These are phyloP conservation scores for Rhizopogon vesiculosus DNA, from an alignment of 768 basidiomycete genomes.

Conservation along the genomic window DNA sequence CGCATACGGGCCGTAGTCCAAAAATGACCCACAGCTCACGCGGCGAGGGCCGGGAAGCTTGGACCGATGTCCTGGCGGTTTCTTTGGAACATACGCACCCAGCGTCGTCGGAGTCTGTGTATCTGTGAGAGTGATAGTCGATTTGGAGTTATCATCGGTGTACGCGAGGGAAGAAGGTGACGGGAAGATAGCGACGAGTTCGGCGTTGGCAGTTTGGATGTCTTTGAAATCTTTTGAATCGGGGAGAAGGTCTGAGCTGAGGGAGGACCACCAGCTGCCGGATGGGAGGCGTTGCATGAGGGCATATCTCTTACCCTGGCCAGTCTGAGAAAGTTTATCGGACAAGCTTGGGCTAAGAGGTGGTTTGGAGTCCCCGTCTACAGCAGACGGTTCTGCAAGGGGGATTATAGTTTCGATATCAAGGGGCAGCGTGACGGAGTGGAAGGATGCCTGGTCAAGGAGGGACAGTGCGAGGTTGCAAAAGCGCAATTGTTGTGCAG, in stretches of 20 bases:
- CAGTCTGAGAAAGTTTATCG: constrained; percentile 23
- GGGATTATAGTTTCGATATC: constrained; percentile 41
- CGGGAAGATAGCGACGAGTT: constrained; percentile 72
- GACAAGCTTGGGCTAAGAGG: constrained; percentile 9
- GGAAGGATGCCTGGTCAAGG: constrained; percentile 62
- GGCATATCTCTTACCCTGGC: constrained; percentile 55
- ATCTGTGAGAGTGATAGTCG: constrained; percentile 4
- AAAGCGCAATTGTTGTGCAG: constrained; percentile 68
- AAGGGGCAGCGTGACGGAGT: constrained; percentile 40
- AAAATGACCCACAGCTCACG: constrained; percentile 60
- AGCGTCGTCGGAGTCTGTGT: constrained; percentile 37
- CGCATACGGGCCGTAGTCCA: constrained; percentile 74
- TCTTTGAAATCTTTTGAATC: constrained; percentile 41
- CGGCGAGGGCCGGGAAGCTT: constrained; percentile 46
- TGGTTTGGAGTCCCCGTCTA: constrained; percentile 22
- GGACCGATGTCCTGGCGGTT: constrained; percentile 35
- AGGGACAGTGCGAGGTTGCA: constrained; percentile 70
- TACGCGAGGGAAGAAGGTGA: constrained; percentile 38
- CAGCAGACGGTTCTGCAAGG: constrained; percentile 10
- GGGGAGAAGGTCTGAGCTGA: constrained; percentile 40
- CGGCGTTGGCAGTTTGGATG: constrained; percentile 62
- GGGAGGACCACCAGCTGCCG: constrained; percentile 78
- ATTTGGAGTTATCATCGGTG: constrained; percentile 23
- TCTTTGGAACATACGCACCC: constrained; percentile 49
- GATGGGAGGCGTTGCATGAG: constrained; percentile 75